Percentiles rank a stretch among this genome's conserved stretches.
phyloP scores from a whole-genome alignment of 148 eudicot species.

The Amaranthus palmeri region DNA sequence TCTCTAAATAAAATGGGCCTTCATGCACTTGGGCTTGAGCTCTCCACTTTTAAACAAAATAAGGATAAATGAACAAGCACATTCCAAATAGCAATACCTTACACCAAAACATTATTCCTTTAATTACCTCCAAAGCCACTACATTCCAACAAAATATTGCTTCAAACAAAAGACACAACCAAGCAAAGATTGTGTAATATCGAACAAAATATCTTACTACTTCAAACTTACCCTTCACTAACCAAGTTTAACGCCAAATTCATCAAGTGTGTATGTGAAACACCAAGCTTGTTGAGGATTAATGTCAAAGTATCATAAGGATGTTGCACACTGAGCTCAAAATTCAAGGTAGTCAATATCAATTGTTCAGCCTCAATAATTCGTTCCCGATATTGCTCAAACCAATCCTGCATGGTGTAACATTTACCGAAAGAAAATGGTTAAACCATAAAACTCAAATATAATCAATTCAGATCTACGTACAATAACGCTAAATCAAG shows the following conservation, averaged over 20 bases:
- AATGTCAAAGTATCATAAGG: constrained; percentile 84
- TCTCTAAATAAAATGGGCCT: constrained; percentile 1
- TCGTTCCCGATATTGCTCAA: constrained; percentile 84
- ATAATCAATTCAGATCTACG: background rate
- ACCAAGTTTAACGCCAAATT: constrained; percentile 74
- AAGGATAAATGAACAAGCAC: constrained; percentile 3
- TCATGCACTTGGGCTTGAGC: constrained; percentile 1
- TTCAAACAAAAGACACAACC: background rate
- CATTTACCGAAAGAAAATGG: background rate
- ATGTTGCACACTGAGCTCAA: constrained; percentile 90
- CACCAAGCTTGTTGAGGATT: constrained; percentile 77
- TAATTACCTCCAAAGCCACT: constrained; percentile 1
- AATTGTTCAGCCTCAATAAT: constrained; percentile 84
- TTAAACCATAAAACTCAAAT: background rate
- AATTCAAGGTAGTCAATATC: constrained; percentile 79
- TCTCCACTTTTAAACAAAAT: constrained; percentile 13
- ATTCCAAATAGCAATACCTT: constrained; percentile 1
- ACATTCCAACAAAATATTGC: constrained; percentile 6
- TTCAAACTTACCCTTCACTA: constrained; percentile 80
- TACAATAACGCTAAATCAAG: background rate
- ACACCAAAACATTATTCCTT: constrained; percentile 3
- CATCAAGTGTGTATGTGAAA: constrained; percentile 73
- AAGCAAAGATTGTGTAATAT: background rate
- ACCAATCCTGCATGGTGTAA: constrained; percentile 63
- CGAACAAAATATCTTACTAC: background rate